Evolutionary conservation across 2,329 filamentous ascomycete species (phyloP).

Genomic region (Rhynchosporium secalis): DNA sequence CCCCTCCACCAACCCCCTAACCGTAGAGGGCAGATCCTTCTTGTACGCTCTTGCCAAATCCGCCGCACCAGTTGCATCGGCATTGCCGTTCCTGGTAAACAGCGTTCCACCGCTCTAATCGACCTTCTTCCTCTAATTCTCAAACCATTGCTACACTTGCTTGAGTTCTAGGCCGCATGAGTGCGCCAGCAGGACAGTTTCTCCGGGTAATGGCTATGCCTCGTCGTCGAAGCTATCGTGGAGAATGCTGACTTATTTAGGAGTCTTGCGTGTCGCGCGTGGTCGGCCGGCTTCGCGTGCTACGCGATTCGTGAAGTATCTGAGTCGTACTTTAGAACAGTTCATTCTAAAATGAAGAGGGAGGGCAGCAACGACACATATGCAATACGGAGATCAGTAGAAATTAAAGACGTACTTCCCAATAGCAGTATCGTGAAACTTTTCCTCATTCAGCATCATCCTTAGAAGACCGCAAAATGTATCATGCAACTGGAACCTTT

Average conservation of each 20-base stretch:
- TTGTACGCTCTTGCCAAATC: neutral
- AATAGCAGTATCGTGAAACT: neutral
- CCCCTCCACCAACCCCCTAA: neutral
- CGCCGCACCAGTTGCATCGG: neutral
- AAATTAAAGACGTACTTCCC: neutral
- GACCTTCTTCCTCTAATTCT: neutral
- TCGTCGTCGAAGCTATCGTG: neutral
- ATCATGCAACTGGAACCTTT: no score
- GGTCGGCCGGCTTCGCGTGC: neutral
- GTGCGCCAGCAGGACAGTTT: neutral
- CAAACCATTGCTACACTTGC: slow-evolving; percentile 2
- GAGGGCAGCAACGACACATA: neutral
- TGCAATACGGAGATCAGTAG: neutral
- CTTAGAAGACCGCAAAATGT: neutral
- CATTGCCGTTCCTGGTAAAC: neutral
- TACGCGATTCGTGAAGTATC: neutral
- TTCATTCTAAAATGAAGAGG: neutral
- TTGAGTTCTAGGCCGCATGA: neutral
- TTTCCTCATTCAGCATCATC: neutral
- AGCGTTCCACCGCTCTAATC: neutral
- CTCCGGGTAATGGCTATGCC: neutral
- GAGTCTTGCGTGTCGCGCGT: neutral
- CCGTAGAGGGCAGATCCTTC: neutral
- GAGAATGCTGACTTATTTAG: neutral
- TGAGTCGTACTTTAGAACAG: neutral